Evolutionary conservation across 2,329 filamentous ascomycete genomes (phyloP), one percentile per base, ranked within the genome.

Genomic region (Ophidiomyces ophidiicola): DNA sequence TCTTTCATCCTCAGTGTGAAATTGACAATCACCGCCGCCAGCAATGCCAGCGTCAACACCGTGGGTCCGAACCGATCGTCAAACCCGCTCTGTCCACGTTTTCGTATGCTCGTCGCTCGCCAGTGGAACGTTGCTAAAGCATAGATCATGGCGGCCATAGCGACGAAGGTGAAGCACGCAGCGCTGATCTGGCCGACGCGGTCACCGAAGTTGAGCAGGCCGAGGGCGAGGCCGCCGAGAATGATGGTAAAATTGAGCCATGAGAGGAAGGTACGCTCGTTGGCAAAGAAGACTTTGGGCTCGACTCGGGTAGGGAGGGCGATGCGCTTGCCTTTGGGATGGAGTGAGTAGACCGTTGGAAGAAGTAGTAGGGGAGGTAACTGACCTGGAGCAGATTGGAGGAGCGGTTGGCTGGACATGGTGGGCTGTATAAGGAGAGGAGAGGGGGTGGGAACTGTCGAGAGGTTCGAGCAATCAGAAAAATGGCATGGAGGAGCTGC

Each of bases 181-280:
- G 90, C 86, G 45, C 81, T 88, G 63, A 96, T 94, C 60, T 90
- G 90, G 53, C 88, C 88, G 41, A 93, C 78, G 48, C 78, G 79
- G 64, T 98, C 90, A 58, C 90, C 90, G 54, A 98, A 98, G 71
- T 98, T 98, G 55, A 98, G 78, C 59, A 98, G 86, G 52, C 90
- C 90, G 52, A 98, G 84, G 50, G 90, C 88, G 36, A 98, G 78
- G 48, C 90, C 90, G 56, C 90, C 90, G 46, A 98, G 82, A 64
- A 98, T 88, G 57, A 98, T 87, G 61, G 87, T 94, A 72, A 96
- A 96, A 74, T 98, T 98, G 57, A 98, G 83, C 90, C 90, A 98
- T 64, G 86, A 94, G 56, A 98, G 78, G 62, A 98, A 98, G 47
- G 90, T 98, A 48, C 90, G 85, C 69, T 98, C 90, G 72, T 98